phyloP scores from a whole-genome alignment of 768 basidiomycete species.

The Pleurotus tuber-regium region DNA sequence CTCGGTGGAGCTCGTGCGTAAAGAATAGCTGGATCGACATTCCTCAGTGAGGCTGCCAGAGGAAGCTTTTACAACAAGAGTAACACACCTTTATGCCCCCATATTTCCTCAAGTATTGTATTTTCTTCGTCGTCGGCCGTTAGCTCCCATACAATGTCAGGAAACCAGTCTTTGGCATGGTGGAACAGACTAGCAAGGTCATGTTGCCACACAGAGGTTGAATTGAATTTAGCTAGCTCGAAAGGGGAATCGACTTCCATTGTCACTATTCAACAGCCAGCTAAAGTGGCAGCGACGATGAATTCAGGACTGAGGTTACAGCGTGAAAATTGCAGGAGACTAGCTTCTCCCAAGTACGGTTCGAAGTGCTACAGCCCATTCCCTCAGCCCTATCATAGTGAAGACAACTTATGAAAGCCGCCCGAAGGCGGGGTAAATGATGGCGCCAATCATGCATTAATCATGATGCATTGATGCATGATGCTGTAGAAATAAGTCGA shows the following conservation, averaged over 20 bases:
- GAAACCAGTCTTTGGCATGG: slow-evolving; percentile 86
- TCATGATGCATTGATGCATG: no score
- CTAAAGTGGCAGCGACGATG: background rate
- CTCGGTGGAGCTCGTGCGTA: slow-evolving; percentile 92
- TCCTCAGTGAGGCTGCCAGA: background rate
- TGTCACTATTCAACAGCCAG: background rate
- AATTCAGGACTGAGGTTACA: no score
- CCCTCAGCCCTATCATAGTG: no score
- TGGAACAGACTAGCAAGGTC: slow-evolving; percentile 78
- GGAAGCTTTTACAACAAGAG: background rate
- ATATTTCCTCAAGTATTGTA: slow-evolving; percentile 58
- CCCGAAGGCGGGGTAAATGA: no score
- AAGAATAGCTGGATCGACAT: slow-evolving; percentile 65
- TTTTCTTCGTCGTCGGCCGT: slow-evolving; percentile 45
- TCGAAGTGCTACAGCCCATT: no score
- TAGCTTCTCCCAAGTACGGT: no score
- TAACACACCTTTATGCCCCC: slow-evolving; percentile 90
- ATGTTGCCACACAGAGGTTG: slow-evolving; percentile 74
- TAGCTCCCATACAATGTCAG: slow-evolving; percentile 93
- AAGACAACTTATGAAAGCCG: no score
- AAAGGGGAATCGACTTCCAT: slow-evolving; percentile 43
- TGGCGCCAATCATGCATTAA: no score
- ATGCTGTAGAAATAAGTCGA: no score
- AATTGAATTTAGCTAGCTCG: slow-evolving; percentile 63
- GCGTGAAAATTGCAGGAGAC: no score